Base-by-base conservation (phyloP, 495 filamentous ascomycete genomes). In the Hypoxylon lienhwacheense region DNA sequence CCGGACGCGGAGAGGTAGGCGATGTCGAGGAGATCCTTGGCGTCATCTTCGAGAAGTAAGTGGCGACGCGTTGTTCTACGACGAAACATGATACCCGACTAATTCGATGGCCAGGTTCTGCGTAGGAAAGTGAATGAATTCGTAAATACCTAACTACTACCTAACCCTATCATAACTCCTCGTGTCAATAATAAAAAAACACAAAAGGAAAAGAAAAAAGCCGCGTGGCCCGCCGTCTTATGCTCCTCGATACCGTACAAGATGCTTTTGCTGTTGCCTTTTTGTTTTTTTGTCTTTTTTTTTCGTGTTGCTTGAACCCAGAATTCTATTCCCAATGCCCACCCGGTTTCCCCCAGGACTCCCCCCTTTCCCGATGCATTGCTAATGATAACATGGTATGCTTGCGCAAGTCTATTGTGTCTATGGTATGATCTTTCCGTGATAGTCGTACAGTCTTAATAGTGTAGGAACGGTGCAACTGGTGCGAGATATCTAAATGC, bases 1-100 rank as follows among this genome's bases (percentile, higher is more conserved):
- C 90, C 3, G 93, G 93, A 1, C 83, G 82, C 47, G 93, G 91
- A 1, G 88, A 89, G 50, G 81, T 79, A 32, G 91, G 90, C 1
- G 93, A 99, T 78, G 89, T 99, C 22, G 92, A 99, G 70, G 93
- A 97, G 63, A 90, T 97, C 1, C 71, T 99, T 51, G 95, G 95
- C 1, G 92, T 97, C 29, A 91, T 99, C 1, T 97, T 99, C 73
- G 92, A 99, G 69, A 97, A 95, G 87, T 93, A 65, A 66, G 70
- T 65, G 7, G 14, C 33, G 46, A n/a, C 28, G 8, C 35, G 44
- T 37, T 24, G 24, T 31, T 20, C 6, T 8, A 36, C 34, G 28
- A 28, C n/a, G 20, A 11, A 31, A 31, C 10, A 31, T 20, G 14
- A 31, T 46, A 7, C 55, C 11, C 34, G 19, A 44, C 52, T 59